Evolutionary conservation across 208 protist species (phyloP).

Genomic region (Crithidia fasciculata): DNA sequence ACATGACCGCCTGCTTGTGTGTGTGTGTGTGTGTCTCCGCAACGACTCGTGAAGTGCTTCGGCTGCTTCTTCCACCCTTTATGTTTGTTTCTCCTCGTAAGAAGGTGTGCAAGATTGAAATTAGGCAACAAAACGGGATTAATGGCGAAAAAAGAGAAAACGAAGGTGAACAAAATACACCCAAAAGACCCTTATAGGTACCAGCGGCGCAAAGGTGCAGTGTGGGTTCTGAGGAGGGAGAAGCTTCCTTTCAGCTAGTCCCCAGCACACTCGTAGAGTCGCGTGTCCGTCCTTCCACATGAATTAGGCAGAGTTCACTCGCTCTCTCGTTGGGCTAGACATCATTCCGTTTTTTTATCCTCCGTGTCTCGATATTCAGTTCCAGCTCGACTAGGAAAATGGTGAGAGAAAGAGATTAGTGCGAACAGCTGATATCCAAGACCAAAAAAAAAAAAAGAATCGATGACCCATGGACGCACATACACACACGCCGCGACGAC

Average conservation of each 20-base stretch:
- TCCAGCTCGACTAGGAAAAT: not conserved
- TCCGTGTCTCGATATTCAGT: not conserved
- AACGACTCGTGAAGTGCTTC: not conserved
- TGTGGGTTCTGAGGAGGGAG: not conserved
- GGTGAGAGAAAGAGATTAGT: not conserved
- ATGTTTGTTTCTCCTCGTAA: not conserved
- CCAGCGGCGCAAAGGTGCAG: not conserved
- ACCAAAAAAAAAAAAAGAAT: not conserved
- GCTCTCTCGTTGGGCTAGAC: not conserved
- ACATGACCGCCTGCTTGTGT: constrained; percentile 13
- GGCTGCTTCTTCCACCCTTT: constrained; percentile 13
- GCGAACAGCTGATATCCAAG: not conserved
- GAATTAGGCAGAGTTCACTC: too few species aligned
- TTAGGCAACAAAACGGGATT: not conserved
- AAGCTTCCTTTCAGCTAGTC: too few species aligned
- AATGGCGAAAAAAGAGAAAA: not conserved
- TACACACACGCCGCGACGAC: too few species aligned
- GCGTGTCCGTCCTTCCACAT: too few species aligned
- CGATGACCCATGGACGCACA: too few species aligned
- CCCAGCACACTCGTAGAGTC: too few species aligned
- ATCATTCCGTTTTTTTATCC: not conserved
- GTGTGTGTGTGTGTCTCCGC: not conserved
- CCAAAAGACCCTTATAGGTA: not conserved
- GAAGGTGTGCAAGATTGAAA: not conserved
- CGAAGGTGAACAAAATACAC: not conserved